Evolutionary conservation across 805 yeast genomes (phyloP), one percentile per base, ranked within the genome.

Genomic region (Debaryomyces hansenii): DNA sequence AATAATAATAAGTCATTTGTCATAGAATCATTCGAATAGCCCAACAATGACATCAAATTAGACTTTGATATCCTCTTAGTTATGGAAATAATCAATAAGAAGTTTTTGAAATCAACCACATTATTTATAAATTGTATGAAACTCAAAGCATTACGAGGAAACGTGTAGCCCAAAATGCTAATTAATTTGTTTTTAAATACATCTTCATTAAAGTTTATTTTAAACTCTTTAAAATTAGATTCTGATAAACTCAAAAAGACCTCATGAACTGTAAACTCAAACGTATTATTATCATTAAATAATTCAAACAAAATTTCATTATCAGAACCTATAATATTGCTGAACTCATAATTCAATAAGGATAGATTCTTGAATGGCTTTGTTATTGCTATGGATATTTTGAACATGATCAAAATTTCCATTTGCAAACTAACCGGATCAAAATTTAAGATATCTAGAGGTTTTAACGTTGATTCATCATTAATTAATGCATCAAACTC

Each of bases 41-140:
- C 75, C 51, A 69, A 43, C 18, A 57, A 46, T n/a, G 50, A 42
- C 5, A 66, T 41, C 40, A 69, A 21, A 44, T 60, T 61, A 4
- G 14, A 24, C 9, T 63, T 42, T 0, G 68, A 50, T 10, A 66
- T 60, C 21, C 55, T 50, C 37, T 57, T 56, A 1, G 62, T 54
- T 18, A 58, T 48, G 3, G 69, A 55, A 32, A 70, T 52, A 6
- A 69, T 49, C 39, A 67, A 50, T 16, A 69, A 51, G 38, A 67
- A 64, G 21, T 54, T 55, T 49, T 70, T 68, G 44, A 59, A 53
- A 46, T 68, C 69, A n/a, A 69, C 58, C 6, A 63, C 20, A 28
- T 28, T 27, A 10, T 27, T 28, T 12, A 39, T 11, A 16, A 21
- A 39, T 15, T 15, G 16, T n/a, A 39, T n/a, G 20, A 39, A 39